Percentiles rank a stretch among this genome's conserved stretches.
These are phyloP conservation scores for Gracilaria domingensis DNA, from an alignment of 23 red algal genomes.

Conservation along the genomic window DNA sequence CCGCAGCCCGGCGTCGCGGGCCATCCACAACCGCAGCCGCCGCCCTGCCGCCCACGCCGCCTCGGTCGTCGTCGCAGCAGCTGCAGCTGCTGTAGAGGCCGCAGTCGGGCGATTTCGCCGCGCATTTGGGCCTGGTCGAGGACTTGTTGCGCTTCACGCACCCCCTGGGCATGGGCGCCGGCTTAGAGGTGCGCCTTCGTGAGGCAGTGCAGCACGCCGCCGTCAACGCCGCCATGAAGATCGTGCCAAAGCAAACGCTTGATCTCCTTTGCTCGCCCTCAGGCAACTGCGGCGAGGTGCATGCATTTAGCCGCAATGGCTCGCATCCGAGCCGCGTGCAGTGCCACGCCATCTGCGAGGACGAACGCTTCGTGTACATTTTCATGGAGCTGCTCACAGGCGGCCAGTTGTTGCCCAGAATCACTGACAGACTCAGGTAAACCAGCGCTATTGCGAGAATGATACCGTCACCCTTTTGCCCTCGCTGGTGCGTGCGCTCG, in stretches of 20 bases:
- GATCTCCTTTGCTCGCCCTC: conserved; percentile 61
- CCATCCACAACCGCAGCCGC: too few relatives aligned
- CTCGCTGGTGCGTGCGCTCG: conserved; percentile 54
- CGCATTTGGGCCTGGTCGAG: conserved; percentile 40
- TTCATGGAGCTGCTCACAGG: conserved; percentile 79
- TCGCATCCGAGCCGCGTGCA: conserved; percentile 54
- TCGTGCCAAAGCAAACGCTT: conserved; percentile 63
- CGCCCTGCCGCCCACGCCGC: too few relatives aligned
- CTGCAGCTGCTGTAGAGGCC: too few relatives aligned
- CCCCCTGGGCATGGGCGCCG: conserved; percentile 64
- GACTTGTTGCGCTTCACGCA: conserved; percentile 11
- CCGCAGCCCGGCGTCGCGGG: too few relatives aligned
- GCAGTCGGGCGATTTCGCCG: too few relatives aligned
- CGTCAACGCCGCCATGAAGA: conserved; percentile 66
- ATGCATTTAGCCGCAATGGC: conserved; percentile 23
- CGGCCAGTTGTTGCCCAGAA: conserved; percentile 64
- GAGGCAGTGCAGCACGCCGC: conserved; percentile 1
- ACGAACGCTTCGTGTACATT: conserved; percentile 83
- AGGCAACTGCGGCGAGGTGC: conserved; percentile 67
- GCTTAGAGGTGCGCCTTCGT: conserved; percentile 67
- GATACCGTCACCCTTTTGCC: conserved; percentile 69
- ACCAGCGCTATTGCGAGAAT: conserved; percentile 84
- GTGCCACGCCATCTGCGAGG: conserved; percentile 67
- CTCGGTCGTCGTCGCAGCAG: too few relatives aligned
- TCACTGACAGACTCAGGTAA: conserved; percentile 60